A percentile compares a stretch with the other conserved stretches of the same genome.
These are phyloP conservation scores for Leccinum subgranulosum DNA, from an alignment of 768 basidiomycete genomes.

Conservation along the genomic window DNA sequence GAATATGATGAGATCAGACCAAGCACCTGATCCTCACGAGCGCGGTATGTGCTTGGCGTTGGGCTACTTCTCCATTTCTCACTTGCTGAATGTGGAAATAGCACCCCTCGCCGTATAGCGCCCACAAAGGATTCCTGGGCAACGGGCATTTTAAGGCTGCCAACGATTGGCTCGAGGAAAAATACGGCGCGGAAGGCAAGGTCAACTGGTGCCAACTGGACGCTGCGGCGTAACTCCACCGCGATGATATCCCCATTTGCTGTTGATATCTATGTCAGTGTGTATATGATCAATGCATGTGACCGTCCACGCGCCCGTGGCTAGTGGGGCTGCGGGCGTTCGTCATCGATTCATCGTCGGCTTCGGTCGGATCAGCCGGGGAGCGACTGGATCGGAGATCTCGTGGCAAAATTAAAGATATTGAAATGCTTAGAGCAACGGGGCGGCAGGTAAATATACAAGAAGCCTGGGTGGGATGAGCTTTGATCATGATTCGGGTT, in stretches of 20 bases:
- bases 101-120: conserved; percentile 86
- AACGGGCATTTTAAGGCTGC: conserved; percentile 87
- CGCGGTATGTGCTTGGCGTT: conserved; percentile 48
- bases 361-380: not conserved
- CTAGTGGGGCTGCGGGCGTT: conserved; percentile 21
- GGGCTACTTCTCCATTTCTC: conserved; percentile 17
- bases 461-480: not conserved
- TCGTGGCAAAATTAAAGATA: conserved; percentile 15
- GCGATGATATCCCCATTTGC: conserved; percentile 22
- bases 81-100: conserved; percentile 36
- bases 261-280: conserved; percentile 26
- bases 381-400: conserved; percentile 22
- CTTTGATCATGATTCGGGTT: conserved; percentile 7
- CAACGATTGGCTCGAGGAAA: conserved; percentile 80
- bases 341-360: not conserved
- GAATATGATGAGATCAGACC: conserved; percentile 39
- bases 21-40: conserved; percentile 81
- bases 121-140: conserved; percentile 76
- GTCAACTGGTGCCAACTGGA: conserved; percentile 72
- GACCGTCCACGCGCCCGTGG: conserved; percentile 8
- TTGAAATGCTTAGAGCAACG: conserved; percentile 25
- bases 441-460: conserved; percentile 2
- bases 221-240: conserved; percentile 12
- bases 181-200: conserved; percentile 67
- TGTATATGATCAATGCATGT: conserved; percentile 17